phyloP scores from a whole-genome alignment of 495 filamentous ascomycete species.

The Penicillium odoratum region DNA sequence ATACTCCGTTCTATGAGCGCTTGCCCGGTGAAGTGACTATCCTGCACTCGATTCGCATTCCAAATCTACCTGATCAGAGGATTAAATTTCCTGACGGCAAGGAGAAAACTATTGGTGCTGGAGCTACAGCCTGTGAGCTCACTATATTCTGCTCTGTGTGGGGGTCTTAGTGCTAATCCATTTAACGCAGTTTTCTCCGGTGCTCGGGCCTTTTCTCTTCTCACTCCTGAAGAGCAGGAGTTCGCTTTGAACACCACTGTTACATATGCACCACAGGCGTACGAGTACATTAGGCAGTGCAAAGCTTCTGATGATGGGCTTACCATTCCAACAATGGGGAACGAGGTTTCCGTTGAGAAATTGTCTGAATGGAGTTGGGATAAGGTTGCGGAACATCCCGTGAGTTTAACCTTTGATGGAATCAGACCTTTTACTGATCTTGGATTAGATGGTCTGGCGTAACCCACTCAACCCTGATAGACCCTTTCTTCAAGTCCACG shows the following conservation, averaged over 20 bases:
- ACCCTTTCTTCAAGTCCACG: constrained; percentile 16
- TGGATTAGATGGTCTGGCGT: constrained; percentile 16
- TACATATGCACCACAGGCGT: constrained; percentile 15
- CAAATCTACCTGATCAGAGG: constrained; percentile 14
- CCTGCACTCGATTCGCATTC: constrained; percentile 14
- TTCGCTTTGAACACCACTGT: constrained; percentile 17
- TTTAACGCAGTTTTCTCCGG: constrained; percentile 11
- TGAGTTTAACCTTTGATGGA: not conserved
- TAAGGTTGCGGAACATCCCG: constrained; percentile 16
- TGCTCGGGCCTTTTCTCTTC: constrained; percentile 12
- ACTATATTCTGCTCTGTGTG: not conserved
- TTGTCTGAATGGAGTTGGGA: constrained; percentile 13
- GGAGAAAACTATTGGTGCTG: constrained; percentile 14
- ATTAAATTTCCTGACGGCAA: constrained; percentile 17
- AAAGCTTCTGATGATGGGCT: constrained; percentile 13
- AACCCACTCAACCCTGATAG: constrained; percentile 16
- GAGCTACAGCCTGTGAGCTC: constrained; percentile 14
- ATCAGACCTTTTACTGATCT: not conserved
- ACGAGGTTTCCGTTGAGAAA: constrained; percentile 10
- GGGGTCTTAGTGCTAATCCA: not conserved
- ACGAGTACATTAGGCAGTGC: constrained; percentile 16
- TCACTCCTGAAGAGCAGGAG: constrained; percentile 11
- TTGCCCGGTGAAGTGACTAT: constrained; percentile 17
- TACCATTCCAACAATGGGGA: constrained; percentile 11
- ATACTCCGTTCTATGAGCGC: constrained; percentile 17